Base-by-base conservation (phyloP, 2,329 filamentous ascomycete species). In the Trichoderma sp. region DNA sequence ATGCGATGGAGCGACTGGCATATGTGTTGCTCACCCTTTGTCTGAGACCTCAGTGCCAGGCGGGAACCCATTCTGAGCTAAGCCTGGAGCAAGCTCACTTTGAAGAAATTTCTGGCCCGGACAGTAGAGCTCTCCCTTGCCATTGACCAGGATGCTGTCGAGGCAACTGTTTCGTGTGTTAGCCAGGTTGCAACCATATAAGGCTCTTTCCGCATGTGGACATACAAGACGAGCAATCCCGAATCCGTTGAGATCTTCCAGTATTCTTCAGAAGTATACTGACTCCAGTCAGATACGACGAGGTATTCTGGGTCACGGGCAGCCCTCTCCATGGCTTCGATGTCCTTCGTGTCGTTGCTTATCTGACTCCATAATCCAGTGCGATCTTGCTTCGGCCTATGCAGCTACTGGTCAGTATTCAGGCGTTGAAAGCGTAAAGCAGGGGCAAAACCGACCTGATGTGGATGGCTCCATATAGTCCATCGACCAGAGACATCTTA, bases 131-230 rank as follows among this genome's bases (percentile, higher is more conserved):
- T 78, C 77, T 2, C 86, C 86, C 68, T 86, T 84, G 19, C 87
- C 87, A 64, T 90, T 89, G 56, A 89, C 78, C 9, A 89, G 74
- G n/a, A 90, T 76, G 0, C 85, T 81, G 69, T 88, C 86, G 67
- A 85, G 84, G 75, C 87, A 89, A 0, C 80, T 77, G 21, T 78
- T 43, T 1, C 3, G n/a, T 2, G 30, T 14, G 44, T 60, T 34
- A 60, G 57, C 24, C 17, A 24, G 15, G 12, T 39, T 5, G 12
- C 5, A 1, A 17, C 2, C 9, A 3, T 17, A 12, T 10, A 12
- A 17, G 19, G 28, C 2, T 14, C 6, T 28, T 10, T 21, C 17
- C 14, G 14, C 30, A 34, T 9, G 9, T 48, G 5, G 12, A 60
- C 57, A 6, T 60, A 60, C 57, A 60, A 60, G 30, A 60, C 77